Base-by-base conservation (phyloP, 176 grass and related monocot species). In the Ampelocalamus luodianensis region DNA sequence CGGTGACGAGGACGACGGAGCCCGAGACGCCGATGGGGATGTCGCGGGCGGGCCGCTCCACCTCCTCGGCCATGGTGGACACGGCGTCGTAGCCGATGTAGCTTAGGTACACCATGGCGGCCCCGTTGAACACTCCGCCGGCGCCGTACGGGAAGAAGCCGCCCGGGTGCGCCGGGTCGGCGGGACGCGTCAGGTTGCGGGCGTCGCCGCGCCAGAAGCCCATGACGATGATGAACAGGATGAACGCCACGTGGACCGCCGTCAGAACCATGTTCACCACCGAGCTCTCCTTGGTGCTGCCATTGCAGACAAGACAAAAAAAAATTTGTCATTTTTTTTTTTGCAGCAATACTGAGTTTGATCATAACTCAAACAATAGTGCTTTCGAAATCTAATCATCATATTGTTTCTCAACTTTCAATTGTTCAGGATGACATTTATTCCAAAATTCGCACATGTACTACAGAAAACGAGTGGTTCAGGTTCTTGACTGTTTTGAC, bases 71-170 rank as follows among this genome's bases (percentile, higher is more conserved):
- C 97, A 99, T 96, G 67, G 97, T 99, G 68, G 97, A 99, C 24
- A 99, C 97, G 44, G 97, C 93, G 82, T 99, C 97, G 87, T 99
- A 99, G 38, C 97, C 97, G 67, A 99, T 99, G 86, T 99, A 99
- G 83, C 97, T 99, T 13, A 99, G 72, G 83, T 99, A 99, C 34
- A 99, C 97, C 93, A 86, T 90, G 72, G 92, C 93, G 0, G 97
- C 97, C 22, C 97, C 97, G 29, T 89, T 96, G 86, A 99, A 99
- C 36, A 96, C 88, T 13, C 97, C 97, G 12, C 38, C 74, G 50
- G 81, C 73, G 37, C 93, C 91, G 66, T 96, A 83, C 8, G 97
- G 97, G 74, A 99, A 89, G 77, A 99, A 91, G 12, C 97, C 97
- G n/a, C 90, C 90, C 0, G 91, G 83, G 76, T 20, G 50, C 13